Evolutionary conservation across 164 flowering plant species (phyloP).

Genomic region (Umbellularia californica): DNA sequence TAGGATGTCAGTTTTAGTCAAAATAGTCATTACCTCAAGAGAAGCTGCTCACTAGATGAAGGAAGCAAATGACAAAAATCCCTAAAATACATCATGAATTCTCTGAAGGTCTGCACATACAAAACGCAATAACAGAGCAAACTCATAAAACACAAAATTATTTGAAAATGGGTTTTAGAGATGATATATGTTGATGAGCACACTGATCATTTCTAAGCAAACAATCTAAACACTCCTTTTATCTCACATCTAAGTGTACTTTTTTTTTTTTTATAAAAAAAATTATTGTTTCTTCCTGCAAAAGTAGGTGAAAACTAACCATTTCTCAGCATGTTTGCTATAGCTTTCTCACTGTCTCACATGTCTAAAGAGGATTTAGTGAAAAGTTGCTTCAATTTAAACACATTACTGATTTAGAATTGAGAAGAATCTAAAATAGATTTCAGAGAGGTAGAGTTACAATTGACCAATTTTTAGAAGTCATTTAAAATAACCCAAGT

Average conservation of each 20-base stretch:
- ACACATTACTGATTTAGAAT: too few species aligned
- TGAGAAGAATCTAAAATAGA: too few species aligned
- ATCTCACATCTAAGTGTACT: too few species aligned
- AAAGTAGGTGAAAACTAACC: too few species aligned
- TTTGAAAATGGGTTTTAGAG: background rate
- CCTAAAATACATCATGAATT: constrained; percentile 43
- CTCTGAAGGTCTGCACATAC: constrained; percentile 64
- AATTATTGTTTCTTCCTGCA: too few species aligned
- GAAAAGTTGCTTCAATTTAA: too few species aligned
- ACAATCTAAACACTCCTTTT: background rate
- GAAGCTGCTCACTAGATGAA: constrained; percentile 51
- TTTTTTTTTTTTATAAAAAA: too few species aligned
- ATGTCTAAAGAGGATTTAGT: too few species aligned
- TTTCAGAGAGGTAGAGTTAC: background rate
- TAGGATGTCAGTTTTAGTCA: background rate
- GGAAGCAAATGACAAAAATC: constrained; percentile 53
- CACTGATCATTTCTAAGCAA: background rate
- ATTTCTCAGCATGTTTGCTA: too few species aligned
- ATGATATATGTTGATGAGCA: background rate
- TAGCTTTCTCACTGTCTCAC: too few species aligned
- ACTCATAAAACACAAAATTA: background rate
- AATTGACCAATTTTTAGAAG: background rate
- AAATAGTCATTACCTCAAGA: constrained; percentile 52
- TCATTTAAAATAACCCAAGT: background rate
- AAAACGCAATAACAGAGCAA: constrained; percentile 2